Evolutionary conservation across 225 moss, liverwort and hornwort genomes (phyloP), one percentile per base, ranked within the genome.

Genomic region (Rhytidiadelphus loreus): DNA sequence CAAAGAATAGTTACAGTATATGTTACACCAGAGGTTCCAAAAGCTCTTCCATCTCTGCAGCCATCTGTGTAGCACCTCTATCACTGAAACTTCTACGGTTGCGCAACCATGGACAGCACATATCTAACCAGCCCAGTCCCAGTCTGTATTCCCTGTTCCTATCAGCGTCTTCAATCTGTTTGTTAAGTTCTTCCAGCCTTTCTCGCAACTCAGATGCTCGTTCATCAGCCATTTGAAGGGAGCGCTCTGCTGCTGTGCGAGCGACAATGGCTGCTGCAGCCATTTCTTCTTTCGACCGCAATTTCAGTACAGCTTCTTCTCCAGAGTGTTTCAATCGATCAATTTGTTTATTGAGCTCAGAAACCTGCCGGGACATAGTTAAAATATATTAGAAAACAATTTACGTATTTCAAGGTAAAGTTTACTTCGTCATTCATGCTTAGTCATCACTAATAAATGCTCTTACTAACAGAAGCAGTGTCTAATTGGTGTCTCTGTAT

Each of bases 281-380:
- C 97, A 99, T 97, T 85, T 99, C 96, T 91, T 99, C 99, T 92
- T 99, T 99, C 35, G 97, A 97, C 65, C 95, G 93, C 85, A 99
- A 86, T 88, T 96, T 97, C 87, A 89, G 86, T 83, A 86, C 88
- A 72, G 94, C 93, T 90, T 99, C 99, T 88, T 96, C 96, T 87
- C 94, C 88, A 57, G 95, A 84, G 82, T 80, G 94, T 86, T 94
- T 96, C 33, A 95, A 84, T 88, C 93, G 92, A 64, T 91, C 89
- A 48, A 96, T 91, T 89, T 95, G 97, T 90, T 99, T 93, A 68
- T 93, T 95, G 57, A 97, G 95, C 44, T 91, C 95, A 72, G 90
- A 90, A 68, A 96, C 92, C 99, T 99, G 95, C 80, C 74, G 84
- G 56, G 74, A 59, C 88, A 86, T 80, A 50, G 46, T 68, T 58